These are phyloP conservation scores for Cucurbita pepo DNA, from an alignment of 306 rosid species.

Conservation along the genomic window DNA sequence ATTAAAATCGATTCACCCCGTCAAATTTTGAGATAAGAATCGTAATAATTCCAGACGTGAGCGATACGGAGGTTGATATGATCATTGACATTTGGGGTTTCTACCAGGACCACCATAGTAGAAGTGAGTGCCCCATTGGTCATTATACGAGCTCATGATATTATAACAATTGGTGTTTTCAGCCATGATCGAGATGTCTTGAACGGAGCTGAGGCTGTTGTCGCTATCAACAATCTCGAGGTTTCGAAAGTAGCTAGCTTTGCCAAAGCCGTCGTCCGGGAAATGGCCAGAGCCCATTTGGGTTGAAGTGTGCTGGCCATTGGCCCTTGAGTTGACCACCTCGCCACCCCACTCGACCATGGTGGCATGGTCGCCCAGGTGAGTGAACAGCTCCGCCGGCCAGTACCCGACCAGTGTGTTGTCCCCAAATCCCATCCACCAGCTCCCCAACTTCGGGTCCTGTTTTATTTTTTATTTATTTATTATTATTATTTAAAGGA, in stretches of 20 bases:
- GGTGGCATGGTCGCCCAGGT: constrained; percentile 60
- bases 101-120: constrained; percentile 89
- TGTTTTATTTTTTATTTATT: neutral
- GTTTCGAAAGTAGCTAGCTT: constrained; percentile 86
- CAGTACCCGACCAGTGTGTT: constrained; percentile 69
- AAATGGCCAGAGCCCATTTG: constrained; percentile 91
- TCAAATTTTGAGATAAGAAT: neutral
- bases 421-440: constrained; percentile 97
- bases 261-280: constrained; percentile 65
- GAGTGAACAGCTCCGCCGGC: constrained; percentile 85
- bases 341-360: constrained; percentile 99
- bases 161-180: constrained; percentile 70
- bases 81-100: constrained; percentile 43
- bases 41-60: too few relatives aligned
- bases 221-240: constrained; percentile 77
- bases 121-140: constrained; percentile 77
- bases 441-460: constrained; percentile 83
- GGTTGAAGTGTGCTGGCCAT: constrained; percentile 66
- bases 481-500: too few relatives aligned
- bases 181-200: constrained; percentile 44
- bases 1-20: neutral
- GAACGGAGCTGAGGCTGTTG: constrained; percentile 50
- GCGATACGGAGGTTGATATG: too few relatives aligned
- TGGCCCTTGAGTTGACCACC: constrained; percentile 57
- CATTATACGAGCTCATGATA: constrained; percentile 48